These are phyloP conservation scores for Ophiostoma australiae DNA, from an alignment of 2,329 filamentous ascomycete species.

Conservation along the genomic window DNA sequence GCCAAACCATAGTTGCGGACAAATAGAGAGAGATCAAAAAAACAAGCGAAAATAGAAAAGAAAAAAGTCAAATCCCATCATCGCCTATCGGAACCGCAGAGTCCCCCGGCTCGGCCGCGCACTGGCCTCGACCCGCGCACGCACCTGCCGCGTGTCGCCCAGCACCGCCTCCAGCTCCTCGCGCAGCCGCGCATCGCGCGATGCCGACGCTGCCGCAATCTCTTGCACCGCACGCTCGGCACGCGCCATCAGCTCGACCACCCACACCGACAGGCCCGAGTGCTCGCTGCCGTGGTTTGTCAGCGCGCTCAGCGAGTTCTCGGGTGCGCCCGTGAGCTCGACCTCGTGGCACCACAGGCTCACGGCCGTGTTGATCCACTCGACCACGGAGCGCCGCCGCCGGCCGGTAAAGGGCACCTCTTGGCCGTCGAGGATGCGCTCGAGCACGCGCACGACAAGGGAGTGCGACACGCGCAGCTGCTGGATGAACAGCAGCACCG, in stretches of 20 bases:
- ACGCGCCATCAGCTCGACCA: constrained; percentile 47
- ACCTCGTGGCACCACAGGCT: constrained; percentile 48
- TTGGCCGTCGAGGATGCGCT: constrained; percentile 54
- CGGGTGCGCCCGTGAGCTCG: constrained; percentile 40
- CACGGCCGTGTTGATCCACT: constrained; percentile 50
- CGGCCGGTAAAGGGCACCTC: constrained; percentile 55
- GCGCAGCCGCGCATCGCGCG: constrained; percentile 30
- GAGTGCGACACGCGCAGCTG: constrained; percentile 53
- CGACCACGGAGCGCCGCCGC: constrained; percentile 47
- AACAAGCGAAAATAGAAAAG: not conserved
- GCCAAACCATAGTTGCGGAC: not conserved
- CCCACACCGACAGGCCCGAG: constrained; percentile 35
- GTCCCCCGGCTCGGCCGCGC: constrained; percentile 23
- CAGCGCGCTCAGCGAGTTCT: constrained; percentile 30
- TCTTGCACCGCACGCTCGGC: constrained; percentile 45
- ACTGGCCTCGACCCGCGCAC: constrained; percentile 27
- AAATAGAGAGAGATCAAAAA: not conserved
- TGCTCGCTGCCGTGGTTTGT: not conserved
- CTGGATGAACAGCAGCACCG: constrained; percentile 51
- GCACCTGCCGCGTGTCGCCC: constrained; percentile 29
- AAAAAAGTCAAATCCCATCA: not conserved
- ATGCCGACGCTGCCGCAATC: constrained; percentile 35
- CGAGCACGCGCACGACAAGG: constrained; percentile 52
- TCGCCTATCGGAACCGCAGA: constrained; percentile 24
- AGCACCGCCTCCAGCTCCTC: constrained; percentile 29